phyloP scores from a whole-genome alignment of 2,329 filamentous ascomycete genomes.

The Aspergillus pseudonomiae region DNA sequence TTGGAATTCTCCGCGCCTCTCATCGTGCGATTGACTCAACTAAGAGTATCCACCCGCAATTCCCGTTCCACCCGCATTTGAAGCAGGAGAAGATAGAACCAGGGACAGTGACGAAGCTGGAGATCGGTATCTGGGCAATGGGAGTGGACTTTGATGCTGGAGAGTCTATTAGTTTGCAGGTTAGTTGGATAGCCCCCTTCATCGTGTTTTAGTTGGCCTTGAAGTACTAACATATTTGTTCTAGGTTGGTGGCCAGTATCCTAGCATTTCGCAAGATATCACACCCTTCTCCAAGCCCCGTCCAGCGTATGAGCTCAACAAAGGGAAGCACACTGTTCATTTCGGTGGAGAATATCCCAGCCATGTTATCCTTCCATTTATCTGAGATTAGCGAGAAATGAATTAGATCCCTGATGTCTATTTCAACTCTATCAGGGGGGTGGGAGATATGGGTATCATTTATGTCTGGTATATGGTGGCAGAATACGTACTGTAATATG shows the following conservation, averaged over 20 bases:
- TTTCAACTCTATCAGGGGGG: neutral
- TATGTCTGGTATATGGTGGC: too few species aligned
- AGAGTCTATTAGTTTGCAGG: conserved; percentile 33
- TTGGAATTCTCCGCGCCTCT: conserved; percentile 50
- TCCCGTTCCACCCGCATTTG: conserved; percentile 45
- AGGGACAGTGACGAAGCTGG: conserved; percentile 48
- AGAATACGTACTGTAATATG: too few species aligned
- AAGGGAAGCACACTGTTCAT: conserved; percentile 44
- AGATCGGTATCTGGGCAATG: conserved; percentile 54
- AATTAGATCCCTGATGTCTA: neutral
- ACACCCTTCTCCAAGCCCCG: conserved; percentile 42
- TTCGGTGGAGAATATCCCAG: conserved; percentile 43
- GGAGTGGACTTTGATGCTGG: conserved; percentile 51
- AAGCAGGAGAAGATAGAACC: conserved; percentile 44
- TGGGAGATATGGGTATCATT: neutral
- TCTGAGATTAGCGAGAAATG: neutral
- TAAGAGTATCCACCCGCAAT: conserved; percentile 36
- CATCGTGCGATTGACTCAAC: conserved; percentile 43
- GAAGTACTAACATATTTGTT: neutral
- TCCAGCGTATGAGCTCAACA: conserved; percentile 47
- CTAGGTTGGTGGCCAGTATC: conserved; percentile 37
- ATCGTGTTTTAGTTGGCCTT: neutral
- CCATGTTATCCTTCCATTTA: conserved; percentile 43
- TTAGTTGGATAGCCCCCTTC: conserved; percentile 7
- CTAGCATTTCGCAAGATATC: conserved; percentile 43